Evolutionary conservation across 495 filamentous ascomycete genomes (phyloP).

Genomic region (Penicillium samsonianum): DNA sequence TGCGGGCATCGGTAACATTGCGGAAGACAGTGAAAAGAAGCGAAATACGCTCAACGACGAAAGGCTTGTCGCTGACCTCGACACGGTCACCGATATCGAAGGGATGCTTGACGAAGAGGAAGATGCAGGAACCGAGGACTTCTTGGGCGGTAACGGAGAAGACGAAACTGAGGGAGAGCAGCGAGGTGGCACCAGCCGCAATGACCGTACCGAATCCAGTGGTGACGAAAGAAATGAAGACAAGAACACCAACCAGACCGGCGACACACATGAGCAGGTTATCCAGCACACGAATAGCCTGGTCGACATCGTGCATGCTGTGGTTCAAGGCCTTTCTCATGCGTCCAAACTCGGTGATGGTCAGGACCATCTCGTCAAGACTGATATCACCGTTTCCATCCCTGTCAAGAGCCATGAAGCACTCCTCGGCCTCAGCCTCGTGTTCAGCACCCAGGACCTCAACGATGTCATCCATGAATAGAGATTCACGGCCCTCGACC

Average conservation of each 20-base stretch:
- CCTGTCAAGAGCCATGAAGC: conserved; percentile 74
- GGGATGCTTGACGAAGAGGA: conserved; percentile 96
- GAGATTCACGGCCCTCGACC: conserved; percentile 76
- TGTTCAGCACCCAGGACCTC: conserved; percentile 81
- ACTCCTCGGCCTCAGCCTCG: conserved; percentile 75
- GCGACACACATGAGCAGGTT: conserved; percentile 77
- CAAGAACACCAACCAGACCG: conserved; percentile 75
- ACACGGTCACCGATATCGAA: conserved; percentile 93
- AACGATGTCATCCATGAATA: conserved; percentile 77
- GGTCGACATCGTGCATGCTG: conserved; percentile 96
- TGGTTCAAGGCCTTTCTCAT: conserved; percentile 81
- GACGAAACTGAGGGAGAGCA: conserved; percentile 92
- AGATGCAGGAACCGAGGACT: conserved; percentile 93
- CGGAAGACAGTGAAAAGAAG: conserved; percentile 94
- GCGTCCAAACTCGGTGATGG: conserved; percentile 77
- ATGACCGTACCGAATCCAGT: conserved; percentile 82
- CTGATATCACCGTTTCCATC: conserved; percentile 93
- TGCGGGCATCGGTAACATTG: conserved; percentile 74
- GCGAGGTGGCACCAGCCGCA: conserved; percentile 89
- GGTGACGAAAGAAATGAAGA: conserved; percentile 89
- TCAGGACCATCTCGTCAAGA: conserved; percentile 92
- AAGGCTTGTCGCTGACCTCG: conserved; percentile 69
- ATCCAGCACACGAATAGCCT: conserved; percentile 89
- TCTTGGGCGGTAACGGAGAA: conserved; percentile 91
- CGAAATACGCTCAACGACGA: conserved; percentile 90